Evolutionary conservation across 495 filamentous ascomycete species (phyloP).

Genomic region (Tuber calosporum): DNA sequence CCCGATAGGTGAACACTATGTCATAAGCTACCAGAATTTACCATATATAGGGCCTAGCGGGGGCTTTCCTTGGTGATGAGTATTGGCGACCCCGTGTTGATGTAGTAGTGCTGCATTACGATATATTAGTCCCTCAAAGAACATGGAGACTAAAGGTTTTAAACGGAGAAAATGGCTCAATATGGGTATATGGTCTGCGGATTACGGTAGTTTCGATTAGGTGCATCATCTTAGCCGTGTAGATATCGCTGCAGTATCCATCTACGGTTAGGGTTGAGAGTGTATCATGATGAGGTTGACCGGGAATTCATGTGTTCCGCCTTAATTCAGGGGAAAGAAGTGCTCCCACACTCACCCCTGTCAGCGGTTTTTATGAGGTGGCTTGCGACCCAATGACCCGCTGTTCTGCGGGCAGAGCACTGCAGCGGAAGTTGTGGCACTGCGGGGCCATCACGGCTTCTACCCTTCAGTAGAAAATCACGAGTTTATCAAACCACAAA

Average conservation of each 20-base stretch:
- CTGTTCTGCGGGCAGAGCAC: background rate
- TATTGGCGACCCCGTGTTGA: background rate
- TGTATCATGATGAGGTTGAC: background rate
- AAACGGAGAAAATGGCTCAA: background rate
- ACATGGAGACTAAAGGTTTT: background rate
- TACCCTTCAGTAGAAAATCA: background rate
- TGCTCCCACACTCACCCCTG: background rate
- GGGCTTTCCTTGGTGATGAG: background rate
- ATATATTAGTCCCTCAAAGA: background rate
- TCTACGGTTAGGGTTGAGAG: background rate
- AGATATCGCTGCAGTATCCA: background rate
- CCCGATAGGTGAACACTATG: background rate
- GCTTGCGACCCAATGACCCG: background rate
- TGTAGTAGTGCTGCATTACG: background rate
- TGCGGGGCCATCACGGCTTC: background rate
- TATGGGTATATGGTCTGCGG: background rate
- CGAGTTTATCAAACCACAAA: background rate
- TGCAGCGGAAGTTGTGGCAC: background rate
- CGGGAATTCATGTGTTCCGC: background rate
- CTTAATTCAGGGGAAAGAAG: background rate
- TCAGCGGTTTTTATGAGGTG: background rate
- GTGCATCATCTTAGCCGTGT: background rate
- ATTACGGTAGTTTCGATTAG: background rate
- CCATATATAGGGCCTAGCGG: background rate
- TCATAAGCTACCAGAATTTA: background rate